phyloP scores from a whole-genome alignment of 2,329 filamentous ascomycete species.

The Periconia sp. region DNA sequence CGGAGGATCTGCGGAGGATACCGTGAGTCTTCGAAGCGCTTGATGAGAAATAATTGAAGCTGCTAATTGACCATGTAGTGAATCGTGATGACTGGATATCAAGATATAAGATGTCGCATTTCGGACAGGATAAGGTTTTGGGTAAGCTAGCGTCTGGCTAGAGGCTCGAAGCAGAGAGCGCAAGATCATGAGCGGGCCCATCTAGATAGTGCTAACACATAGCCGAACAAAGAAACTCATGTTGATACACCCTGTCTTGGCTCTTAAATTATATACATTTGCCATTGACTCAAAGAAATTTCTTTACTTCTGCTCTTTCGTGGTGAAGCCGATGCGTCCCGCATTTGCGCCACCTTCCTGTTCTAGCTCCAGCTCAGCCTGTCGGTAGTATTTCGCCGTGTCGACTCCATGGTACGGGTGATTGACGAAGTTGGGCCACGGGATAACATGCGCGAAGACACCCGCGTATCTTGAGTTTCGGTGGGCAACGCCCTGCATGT shows the following conservation, averaged over 20 bases:
- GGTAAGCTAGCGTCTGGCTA: conserved; percentile 17
- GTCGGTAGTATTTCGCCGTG: conserved; percentile 97
- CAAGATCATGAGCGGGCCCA: neutral
- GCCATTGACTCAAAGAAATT: conserved; percentile 23
- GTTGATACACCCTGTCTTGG: conserved; percentile 37
- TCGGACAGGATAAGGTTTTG: conserved; percentile 22
- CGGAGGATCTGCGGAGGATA: conserved; percentile 91
- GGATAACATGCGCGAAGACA: conserved; percentile 81
- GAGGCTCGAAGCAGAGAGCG: too few species aligned
- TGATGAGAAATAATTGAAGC: neutral
- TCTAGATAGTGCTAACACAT: neutral
- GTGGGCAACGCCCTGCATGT: conserved; percentile 92
- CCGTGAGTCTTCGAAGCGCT: conserved; percentile 23
- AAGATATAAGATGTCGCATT: conserved; percentile 24
- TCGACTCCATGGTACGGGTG: conserved; percentile 88
- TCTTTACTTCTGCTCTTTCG: too few species aligned
- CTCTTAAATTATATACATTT: conserved; percentile 35
- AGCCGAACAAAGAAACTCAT: conserved; percentile 21
- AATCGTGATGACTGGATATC: conserved; percentile 32
- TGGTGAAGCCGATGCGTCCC: too few species aligned
- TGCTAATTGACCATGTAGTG: conserved; percentile 10
- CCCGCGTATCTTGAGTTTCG: conserved; percentile 92
- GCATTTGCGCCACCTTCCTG: too few species aligned
- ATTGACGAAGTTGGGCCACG: conserved; percentile 99
- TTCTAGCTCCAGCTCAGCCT: conserved; percentile 92